Base-by-base conservation (phyloP, 2,329 filamentous ascomycete species). In the Apiospora koreana region DNA sequence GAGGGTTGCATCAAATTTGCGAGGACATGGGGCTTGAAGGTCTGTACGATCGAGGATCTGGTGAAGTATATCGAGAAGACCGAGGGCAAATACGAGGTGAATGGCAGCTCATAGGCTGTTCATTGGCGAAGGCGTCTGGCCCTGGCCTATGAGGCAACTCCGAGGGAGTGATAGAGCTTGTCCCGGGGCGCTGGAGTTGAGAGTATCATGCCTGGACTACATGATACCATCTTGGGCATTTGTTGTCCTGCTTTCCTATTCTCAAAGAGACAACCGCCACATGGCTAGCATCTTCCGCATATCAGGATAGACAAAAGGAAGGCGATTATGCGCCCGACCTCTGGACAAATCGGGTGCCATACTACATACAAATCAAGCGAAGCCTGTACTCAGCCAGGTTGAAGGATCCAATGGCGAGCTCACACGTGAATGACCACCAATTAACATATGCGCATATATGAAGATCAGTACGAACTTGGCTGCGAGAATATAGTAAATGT, bases 11-110 rank as follows among this genome's bases (percentile, higher is more conserved):
- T 99, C 78, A 88, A 86, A 67, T 99, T 99, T 86, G 96, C 94
- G 38, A 90, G 90, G 81, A 91, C 87, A 82, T 98, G 93, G 91
- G 94, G 94, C 5, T 85, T 99, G 75, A 96, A 93, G 85, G 94
- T 97, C 71, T 97, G 95, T 83, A 98, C 96, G 41, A 98, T 99
- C 83, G 94, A 95, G 79, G 94, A 95, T 82, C 82, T 99, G 82
- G 92, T 95, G 38, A 86, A 85, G 70, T 93, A 97, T 80, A 84
- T 97, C 71, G 92, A 96, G 81, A 91, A 90, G 85, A 91, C 86
- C 48, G 91, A 95, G 83, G 91, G 91, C 46, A 88, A 88, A 80
- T 78, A 87, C 16, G 80, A 79, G 67, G 72, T 81, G 31, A 87
- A 87, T 70, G 85, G 84, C n/a, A 74, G 68, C 31, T 74, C 75